A percentile compares a stretch with the other conserved stretches of the same genome.
These are phyloP conservation scores for Metschnikowia noctiluminum DNA, from an alignment of 805 yeast genomes.

Conservation along the genomic window DNA sequence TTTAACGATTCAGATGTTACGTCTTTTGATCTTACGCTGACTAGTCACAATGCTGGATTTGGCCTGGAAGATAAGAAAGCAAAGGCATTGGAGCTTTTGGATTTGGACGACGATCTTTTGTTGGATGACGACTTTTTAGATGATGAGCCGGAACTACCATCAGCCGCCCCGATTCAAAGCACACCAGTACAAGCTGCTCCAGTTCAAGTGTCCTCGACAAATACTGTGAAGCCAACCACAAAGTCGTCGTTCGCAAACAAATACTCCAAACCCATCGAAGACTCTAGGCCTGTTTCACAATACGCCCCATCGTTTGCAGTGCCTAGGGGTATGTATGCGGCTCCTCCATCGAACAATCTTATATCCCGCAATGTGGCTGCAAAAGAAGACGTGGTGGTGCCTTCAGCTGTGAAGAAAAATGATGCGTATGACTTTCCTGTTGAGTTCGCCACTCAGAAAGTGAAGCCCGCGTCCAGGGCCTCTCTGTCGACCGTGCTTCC, in stretches of 20 bases:
- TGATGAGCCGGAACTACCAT: slow-evolving; percentile 17
- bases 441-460: slow-evolving; percentile 43
- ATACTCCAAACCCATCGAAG: slow-evolving; percentile 5
- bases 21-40: not conserved
- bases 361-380: not conserved
- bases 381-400: not conserved
- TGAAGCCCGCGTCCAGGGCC: slow-evolving; percentile 39
- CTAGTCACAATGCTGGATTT: not conserved
- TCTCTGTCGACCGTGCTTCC: slow-evolving; percentile 6
- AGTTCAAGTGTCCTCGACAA: no score
- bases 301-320: not conserved
- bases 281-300: not conserved
- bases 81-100: slow-evolving; percentile 17
- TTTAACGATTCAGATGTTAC: slow-evolving; percentile 3
- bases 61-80: slow-evolving; percentile 3
- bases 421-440: slow-evolving; percentile 77
- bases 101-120: slow-evolving; percentile 31
- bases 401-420: slow-evolving; percentile 30
- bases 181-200: no score
- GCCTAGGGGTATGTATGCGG: slow-evolving; percentile 2
- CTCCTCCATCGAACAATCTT: slow-evolving; percentile 9
- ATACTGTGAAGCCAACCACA: slow-evolving; percentile 2
- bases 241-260: slow-evolving; percentile 3
- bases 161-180: not conserved
- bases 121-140: slow-evolving; percentile 38